Conservation (phyloP, 108 stramenopile genomes). For the Nitzschia palea region DNA sequence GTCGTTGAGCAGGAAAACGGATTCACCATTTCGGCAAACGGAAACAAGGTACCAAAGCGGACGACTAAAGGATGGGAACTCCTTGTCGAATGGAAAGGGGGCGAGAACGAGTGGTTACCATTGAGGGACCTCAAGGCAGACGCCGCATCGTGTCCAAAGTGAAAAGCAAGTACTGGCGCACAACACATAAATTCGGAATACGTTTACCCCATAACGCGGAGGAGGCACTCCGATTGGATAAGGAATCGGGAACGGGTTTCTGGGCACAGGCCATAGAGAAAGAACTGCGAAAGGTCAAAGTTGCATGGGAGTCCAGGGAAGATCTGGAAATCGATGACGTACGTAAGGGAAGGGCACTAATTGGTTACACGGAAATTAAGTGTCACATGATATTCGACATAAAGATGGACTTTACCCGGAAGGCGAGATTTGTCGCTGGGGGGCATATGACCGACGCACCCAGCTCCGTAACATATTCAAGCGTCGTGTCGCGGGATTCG, state of each 20-base stretch:
- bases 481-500: conserved; percentile 39
- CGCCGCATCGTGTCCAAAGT: too few species aligned
- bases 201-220: conserved; percentile 23
- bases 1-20: conserved; percentile 10
- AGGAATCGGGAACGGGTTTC: conserved; percentile 25
- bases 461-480: conserved; percentile 33
- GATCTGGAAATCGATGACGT: too few species aligned
- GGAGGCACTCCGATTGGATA: conserved; percentile 32
- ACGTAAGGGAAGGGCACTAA: too few species aligned
- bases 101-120: conserved; percentile 19
- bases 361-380: too few species aligned
- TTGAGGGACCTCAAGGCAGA: conserved; percentile 47
- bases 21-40: neutral
- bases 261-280: conserved; percentile 34
- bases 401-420: neutral
- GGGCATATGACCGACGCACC: conserved; percentile 42
- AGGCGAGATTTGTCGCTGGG: conserved; percentile 30
- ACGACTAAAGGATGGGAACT: conserved; percentile 58
- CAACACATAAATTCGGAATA: conserved; percentile 34
- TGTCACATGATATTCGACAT: neutral
- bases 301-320: conserved; percentile 47
- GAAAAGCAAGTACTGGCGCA: too few species aligned
- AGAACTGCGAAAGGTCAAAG: conserved; percentile 42
- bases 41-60: conserved; percentile 9
- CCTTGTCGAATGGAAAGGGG: conserved; percentile 40